phyloP scores from a whole-genome alignment of 176 grass and related monocot species.

The Triticum urartu region DNA sequence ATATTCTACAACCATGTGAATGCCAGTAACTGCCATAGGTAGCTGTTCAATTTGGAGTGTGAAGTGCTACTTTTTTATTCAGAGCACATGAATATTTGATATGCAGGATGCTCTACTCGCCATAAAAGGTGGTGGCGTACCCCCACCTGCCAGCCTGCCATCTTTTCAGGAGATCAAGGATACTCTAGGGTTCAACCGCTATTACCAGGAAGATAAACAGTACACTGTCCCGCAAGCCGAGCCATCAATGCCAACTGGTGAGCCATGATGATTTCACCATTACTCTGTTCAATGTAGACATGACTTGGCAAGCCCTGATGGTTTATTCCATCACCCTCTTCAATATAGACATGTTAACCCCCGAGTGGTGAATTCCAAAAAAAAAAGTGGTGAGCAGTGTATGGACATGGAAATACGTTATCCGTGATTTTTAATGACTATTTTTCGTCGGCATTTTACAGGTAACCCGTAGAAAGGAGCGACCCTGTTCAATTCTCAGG shows the following conservation, averaged over 20 bases:
- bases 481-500: constrained; percentile 46
- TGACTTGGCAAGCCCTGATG: background rate
- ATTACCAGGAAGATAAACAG: constrained; percentile 91
- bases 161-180: constrained; percentile 97
- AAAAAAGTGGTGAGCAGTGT: background rate
- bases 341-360: background rate
- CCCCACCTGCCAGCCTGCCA: constrained; percentile 66
- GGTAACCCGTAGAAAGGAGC: constrained; percentile 46
- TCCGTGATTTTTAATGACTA: background rate
- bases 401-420: background rate
- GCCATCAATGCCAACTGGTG: constrained; percentile 45
- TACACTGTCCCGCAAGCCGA: constrained; percentile 43
- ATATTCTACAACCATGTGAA: background rate
- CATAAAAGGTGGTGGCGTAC: constrained; percentile 69
- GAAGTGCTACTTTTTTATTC: background rate
- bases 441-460: constrained; percentile 7
- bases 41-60: constrained; percentile 4
- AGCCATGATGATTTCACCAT: constrained; percentile 15
- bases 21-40: background rate
- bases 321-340: background rate
- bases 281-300: constrained; percentile 2
- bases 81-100: constrained; percentile 6
- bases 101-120: constrained; percentile 76
- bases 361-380: no score
- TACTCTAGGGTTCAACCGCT: constrained; percentile 77